Base-by-base conservation (phyloP, 2,329 filamentous ascomycete species). In the Fusarium chlamydosporum region DNA sequence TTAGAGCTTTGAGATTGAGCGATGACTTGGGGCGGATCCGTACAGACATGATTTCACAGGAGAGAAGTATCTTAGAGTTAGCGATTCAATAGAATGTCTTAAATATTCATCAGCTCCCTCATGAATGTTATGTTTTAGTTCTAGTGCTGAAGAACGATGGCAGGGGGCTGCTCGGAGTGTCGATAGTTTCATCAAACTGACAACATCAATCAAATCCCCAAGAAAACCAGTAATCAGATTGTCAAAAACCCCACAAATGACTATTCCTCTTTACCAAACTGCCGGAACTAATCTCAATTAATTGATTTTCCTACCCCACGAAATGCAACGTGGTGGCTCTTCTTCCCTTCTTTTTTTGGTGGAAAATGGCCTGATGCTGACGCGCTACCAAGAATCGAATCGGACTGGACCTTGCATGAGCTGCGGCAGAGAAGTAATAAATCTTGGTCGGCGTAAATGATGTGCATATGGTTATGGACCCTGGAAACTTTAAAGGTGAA, bases 331-430 rank as follows among this genome's bases (percentile, higher is more conserved):
- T 63, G 56, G 59, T 68, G 51, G 57, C 61, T 56, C 58, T 37
- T 45, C 16, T 9, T 20, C 16, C 52, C 58, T 26, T 34, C 35
- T 20, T 38, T 51, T 51, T 43, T 55, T 51, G 56, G 58, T 71
- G 48, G 54, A 48, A 63, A 69, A 74, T 74, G 72, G 72, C 59
- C 68, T 73, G 72, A 74, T 73, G 67, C 42, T 70, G 59, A 70
- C 53, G 62, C 53, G 53, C 57, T 65, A 65, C 31, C 41, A 20
- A 46, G 53, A 29, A 16, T 40, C 41, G 37, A 7, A 54, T 31
- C 35, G 43, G 27, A 60, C 41, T 26, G 31, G 46, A 38, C 54
- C 61, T 65, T 65, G 60, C 61, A 64, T 64, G 58, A 48, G 52
- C 33, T 33, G 41, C 47, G 5, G 42, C 48, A 63, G 37, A 50